Conservation (phyloP, 2,329 filamentous ascomycete genomes). For the Calonectria pteridis region DNA sequence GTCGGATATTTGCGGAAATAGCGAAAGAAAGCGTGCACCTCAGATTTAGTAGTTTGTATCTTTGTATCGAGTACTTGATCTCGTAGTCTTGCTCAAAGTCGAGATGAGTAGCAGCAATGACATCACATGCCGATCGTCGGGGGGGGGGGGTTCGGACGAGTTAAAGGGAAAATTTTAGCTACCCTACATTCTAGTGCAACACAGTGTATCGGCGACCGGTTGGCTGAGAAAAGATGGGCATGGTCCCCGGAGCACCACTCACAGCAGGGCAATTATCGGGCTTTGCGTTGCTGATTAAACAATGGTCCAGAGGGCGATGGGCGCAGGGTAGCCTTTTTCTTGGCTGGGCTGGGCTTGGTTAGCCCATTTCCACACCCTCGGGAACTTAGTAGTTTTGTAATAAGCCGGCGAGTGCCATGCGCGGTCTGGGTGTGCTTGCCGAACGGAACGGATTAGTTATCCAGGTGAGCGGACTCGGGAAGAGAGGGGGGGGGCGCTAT, state of each 20-base stretch:
- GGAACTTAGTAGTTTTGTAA: background rate
- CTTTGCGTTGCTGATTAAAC: background rate
- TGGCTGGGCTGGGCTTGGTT: too few species aligned
- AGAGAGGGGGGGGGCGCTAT: background rate
- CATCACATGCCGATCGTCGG: conserved; percentile 3
- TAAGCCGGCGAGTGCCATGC: background rate
- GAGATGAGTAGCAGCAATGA: background rate
- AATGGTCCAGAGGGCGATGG: background rate
- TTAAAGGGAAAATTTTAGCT: background rate
- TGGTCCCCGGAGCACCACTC: conserved; percentile 3
- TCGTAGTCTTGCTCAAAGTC: background rate
- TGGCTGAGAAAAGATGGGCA: background rate
- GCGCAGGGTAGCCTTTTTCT: too few species aligned
- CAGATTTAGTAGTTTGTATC: background rate
- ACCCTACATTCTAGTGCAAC: background rate
- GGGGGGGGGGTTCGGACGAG: background rate
- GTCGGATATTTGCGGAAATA: background rate
- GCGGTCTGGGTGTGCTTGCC: background rate
- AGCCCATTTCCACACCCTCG: too few species aligned
- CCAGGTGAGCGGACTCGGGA: background rate
- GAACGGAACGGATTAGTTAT: background rate
- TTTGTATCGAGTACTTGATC: background rate
- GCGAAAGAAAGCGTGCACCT: background rate
- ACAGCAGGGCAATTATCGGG: too few species aligned
- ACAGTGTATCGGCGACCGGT: conserved; percentile 26